Base-by-base conservation (phyloP, 2,329 filamentous ascomycete genomes). In the Fusarium devonianum region DNA sequence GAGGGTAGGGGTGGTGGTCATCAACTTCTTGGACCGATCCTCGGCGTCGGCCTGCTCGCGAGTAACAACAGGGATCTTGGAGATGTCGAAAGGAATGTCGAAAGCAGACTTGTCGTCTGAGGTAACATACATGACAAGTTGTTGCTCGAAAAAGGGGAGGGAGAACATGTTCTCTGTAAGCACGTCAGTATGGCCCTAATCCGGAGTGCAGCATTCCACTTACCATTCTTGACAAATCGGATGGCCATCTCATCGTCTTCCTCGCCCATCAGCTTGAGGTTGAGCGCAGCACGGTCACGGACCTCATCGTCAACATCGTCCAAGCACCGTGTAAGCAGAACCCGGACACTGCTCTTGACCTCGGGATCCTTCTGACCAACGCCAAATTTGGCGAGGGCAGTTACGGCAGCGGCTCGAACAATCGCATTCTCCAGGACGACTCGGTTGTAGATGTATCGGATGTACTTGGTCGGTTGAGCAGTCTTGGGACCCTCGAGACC, bases 231-330 rank as follows among this genome's bases (percentile, higher is more conserved):
- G 70, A 97, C 90, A 71, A 99, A 97, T 52, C 86, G 84, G 60
- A 85, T 81, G 1, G 92, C 92, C 73, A 92, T 80, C 53, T 95
- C 89, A 64, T 96, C 90, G 63, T 96, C 91, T 68, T 96, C 89
- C 68, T 96, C 90, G 53, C 86, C 83, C 90, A 99, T 97, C 56
- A 99, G 78, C 67, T 92, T 84, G 50, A 99, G 79, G 71, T 96
- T 97, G 36, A 99, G 78, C 4, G 93, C 92, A 54, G 94, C 94
- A 70, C 94, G 91, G 70, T 99, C 94, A 64, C 94, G 86, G 49
- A 99, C 94, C 75, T 99, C 94, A 67, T 99, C 94, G 73, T 99
- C 94, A 4, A 92, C 92, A 70, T 99, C 94, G 71, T 99, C 94
- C 64, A 99, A 76, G 72, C 94, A 99, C 69, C 94, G 84, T 18